These are phyloP conservation scores for Beauveria australis DNA, from an alignment of 2,329 filamentous ascomycete species.

Conservation along the genomic window DNA sequence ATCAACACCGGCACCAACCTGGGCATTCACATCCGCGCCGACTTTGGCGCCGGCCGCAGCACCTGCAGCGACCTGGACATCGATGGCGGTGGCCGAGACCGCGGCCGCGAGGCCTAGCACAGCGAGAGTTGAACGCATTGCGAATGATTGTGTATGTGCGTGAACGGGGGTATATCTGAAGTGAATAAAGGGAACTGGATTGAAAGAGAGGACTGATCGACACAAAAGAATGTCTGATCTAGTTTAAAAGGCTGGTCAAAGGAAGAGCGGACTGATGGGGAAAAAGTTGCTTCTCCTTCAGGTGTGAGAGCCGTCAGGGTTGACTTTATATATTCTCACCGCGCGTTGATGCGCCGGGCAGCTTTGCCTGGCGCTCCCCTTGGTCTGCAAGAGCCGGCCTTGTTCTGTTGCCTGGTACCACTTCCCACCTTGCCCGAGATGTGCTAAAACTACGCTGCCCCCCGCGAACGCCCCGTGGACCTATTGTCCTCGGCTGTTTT, in stretches of 20 bases:
- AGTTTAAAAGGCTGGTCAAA: neutral
- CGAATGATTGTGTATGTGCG: neutral
- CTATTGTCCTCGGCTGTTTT: too few species aligned
- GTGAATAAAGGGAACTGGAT: neutral
- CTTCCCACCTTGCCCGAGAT: too few species aligned
- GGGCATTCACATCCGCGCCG: slow-evolving; percentile 17
- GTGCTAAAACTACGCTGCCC: too few species aligned
- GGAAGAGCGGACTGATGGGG: neutral
- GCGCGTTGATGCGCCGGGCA: neutral
- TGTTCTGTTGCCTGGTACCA: too few species aligned
- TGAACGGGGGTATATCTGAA: neutral
- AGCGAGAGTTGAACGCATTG: slow-evolving; percentile 7
- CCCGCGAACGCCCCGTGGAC: too few species aligned
- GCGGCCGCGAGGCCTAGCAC: slow-evolving; percentile 5
- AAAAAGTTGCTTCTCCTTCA: neutral
- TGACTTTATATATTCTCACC: neutral
- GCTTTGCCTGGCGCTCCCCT: too few species aligned
- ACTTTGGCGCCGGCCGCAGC: slow-evolving; percentile 10
- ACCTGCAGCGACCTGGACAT: slow-evolving; percentile 14
- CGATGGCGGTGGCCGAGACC: slow-evolving; percentile 1
- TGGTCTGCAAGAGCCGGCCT: too few species aligned
- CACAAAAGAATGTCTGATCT: neutral
- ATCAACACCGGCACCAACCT: slow-evolving; percentile 10
- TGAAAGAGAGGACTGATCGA: slow-evolving; percentile 3
- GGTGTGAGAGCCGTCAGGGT: neutral